Percentiles rank a stretch among this genome's conserved stretches.
Conservation (phyloP, 345 rosid species). For the Theobroma cacao region DNA sequence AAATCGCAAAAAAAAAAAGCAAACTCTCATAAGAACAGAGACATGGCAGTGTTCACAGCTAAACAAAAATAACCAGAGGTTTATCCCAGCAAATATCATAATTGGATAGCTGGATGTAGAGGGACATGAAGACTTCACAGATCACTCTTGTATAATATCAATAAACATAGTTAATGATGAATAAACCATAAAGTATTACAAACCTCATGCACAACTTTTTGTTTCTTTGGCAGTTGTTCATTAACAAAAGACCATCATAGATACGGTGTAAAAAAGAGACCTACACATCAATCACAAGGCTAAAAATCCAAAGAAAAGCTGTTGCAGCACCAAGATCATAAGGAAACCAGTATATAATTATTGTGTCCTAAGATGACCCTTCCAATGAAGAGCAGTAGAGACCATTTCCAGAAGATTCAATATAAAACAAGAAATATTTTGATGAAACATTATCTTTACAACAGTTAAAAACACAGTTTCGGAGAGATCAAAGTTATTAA, state of each 20-base stretch:
- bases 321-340: not conserved
- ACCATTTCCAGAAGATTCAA: not conserved
- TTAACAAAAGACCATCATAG: not conserved
- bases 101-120: not conserved
- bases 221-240: not conserved
- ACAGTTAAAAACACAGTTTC: not conserved
- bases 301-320: not conserved
- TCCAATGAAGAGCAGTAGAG: not conserved
- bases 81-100: not conserved
- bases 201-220: not conserved
- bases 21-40: slow-evolving; percentile 7
- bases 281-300: not conserved
- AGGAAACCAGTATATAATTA: not conserved
- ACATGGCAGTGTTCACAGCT: not conserved
- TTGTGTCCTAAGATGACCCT: not conserved
- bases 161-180: not conserved
- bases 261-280: not conserved
- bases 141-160: not conserved
- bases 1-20: slow-evolving; percentile 18
- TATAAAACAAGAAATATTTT: not conserved
- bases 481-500: not conserved
- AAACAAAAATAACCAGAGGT: not conserved
- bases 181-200: not conserved
- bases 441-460: not conserved
- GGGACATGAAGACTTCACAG: not conserved